A percentile compares a stretch with the other conserved stretches of the same genome.
Evolutionary conservation across 306 rosid species (phyloP).

Genomic region (Cucurbita ficifolia): DNA sequence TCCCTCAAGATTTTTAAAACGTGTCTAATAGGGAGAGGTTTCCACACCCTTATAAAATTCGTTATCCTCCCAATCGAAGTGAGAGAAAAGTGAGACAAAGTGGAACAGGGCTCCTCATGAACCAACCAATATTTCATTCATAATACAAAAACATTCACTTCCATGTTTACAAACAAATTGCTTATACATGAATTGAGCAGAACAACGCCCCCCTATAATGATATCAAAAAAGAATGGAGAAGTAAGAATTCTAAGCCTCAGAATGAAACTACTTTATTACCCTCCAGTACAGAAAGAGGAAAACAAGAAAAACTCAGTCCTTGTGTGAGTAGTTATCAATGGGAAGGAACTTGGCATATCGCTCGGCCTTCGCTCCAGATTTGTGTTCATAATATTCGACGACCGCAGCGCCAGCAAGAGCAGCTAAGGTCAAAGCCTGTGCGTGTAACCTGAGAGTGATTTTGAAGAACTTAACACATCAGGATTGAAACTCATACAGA

Average conservation of each 20-base stretch:
- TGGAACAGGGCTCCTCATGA: neutral
- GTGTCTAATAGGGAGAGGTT: too few relatives aligned
- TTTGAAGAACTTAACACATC: neutral
- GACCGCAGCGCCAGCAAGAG: slow-evolving; percentile 72
- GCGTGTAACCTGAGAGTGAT: slow-evolving; percentile 65
- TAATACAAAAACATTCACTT: neutral
- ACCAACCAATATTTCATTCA: neutral
- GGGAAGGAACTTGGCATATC: slow-evolving; percentile 28
- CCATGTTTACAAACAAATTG: neutral
- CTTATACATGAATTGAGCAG: neutral
- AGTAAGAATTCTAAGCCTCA: slow-evolving; percentile 1
- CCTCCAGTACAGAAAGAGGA: neutral
- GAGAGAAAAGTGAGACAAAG: neutral
- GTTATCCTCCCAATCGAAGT: too few relatives aligned
- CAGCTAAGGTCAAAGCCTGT: slow-evolving; percentile 87
- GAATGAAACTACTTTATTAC: slow-evolving; percentile 8
- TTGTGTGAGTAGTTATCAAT: slow-evolving; percentile 27
- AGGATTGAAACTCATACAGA: neutral
- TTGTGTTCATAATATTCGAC: slow-evolving; percentile 72
- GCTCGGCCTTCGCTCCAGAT: slow-evolving; percentile 26
- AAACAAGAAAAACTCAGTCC: slow-evolving; percentile 10
- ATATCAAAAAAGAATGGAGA: neutral
- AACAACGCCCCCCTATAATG: neutral
- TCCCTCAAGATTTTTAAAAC: too few relatives aligned
- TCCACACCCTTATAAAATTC: too few relatives aligned